Percentiles rank a stretch among this genome's conserved stretches.
Evolutionary conservation across 805 yeast species (phyloP).

Genomic region (Saccharomycopsis schoenii): DNA sequence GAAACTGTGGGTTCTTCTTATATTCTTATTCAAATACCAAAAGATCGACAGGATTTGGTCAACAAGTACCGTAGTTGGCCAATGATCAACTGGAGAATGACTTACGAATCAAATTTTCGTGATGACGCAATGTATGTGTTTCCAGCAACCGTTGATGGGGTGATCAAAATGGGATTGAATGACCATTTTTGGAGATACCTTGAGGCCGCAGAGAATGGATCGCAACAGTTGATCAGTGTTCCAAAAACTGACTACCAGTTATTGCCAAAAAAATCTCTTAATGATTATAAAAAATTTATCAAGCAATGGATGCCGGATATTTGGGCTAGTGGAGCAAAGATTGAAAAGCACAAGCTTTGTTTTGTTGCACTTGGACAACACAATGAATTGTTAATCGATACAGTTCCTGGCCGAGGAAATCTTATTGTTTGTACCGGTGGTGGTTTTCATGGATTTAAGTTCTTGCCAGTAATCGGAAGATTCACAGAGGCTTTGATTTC

Average conservation of each 20-base stretch:
- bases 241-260: not conserved
- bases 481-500: constrained; percentile 13
- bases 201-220: constrained; percentile 20
- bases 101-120: constrained; percentile 25
- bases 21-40: constrained; percentile 22
- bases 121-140: constrained; percentile 20
- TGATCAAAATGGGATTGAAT: constrained; percentile 25
- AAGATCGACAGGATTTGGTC: constrained; percentile 17
- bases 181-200: constrained; percentile 21
- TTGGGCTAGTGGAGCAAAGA: constrained; percentile 10
- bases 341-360: constrained; percentile 23
- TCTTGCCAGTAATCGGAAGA: constrained; percentile 23
- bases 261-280: constrained; percentile 25
- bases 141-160: constrained; percentile 18
- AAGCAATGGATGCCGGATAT: constrained; percentile 24
- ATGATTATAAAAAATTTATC: constrained; percentile 22
- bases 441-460: constrained; percentile 32
- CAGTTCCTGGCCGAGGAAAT: constrained; percentile 25
- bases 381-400: constrained; percentile 28
- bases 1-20: constrained; percentile 28
- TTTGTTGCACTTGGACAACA: constrained; percentile 31
- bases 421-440: constrained; percentile 31
- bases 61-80: constrained; percentile 20
- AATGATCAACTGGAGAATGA: constrained; percentile 23
- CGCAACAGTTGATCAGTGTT: constrained; percentile 12